Evolutionary conservation across 129 eudicot genomes (phyloP).

Genomic region (Heracleum sosnowskyi): DNA sequence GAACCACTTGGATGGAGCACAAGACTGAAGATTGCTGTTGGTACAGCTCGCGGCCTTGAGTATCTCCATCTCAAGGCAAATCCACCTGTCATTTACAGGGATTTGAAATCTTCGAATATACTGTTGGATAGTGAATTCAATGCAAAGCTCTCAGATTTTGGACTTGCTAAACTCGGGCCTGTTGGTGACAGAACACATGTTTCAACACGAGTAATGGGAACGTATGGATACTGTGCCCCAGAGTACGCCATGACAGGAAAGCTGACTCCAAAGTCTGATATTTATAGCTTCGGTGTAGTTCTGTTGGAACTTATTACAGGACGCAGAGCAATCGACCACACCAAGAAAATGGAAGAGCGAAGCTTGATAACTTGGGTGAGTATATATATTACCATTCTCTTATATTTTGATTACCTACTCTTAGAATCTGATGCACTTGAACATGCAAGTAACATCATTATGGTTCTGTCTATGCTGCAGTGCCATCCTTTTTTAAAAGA

Average conservation of each 20-base stretch:
- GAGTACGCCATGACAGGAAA: slow-evolving; percentile 86
- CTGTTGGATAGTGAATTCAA: slow-evolving; percentile 71
- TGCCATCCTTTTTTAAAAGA: slow-evolving; percentile 55
- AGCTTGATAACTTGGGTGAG: slow-evolving; percentile 69
- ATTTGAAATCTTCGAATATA: slow-evolving; percentile 84
- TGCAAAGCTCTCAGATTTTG: slow-evolving; percentile 79
- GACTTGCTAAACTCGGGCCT: slow-evolving; percentile 91
- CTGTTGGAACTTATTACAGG: slow-evolving; percentile 75
- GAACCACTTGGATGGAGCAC: slow-evolving; percentile 71
- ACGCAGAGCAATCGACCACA: slow-evolving; percentile 62
- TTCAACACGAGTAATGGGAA: slow-evolving; percentile 91
- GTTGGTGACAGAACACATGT: slow-evolving; percentile 88
- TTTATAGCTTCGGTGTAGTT: slow-evolving; percentile 92
- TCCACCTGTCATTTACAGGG: slow-evolving; percentile 87
- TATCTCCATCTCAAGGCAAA: slow-evolving; percentile 72
- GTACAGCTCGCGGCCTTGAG: slow-evolving; percentile 80
- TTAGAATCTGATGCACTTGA: neutral
- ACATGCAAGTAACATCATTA: neutral
- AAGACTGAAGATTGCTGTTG: slow-evolving; percentile 71
- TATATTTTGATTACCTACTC: neutral
- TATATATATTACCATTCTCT: slow-evolving; percentile 5
- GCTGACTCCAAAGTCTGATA: slow-evolving; percentile 73
- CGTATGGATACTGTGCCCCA: slow-evolving; percentile 93
- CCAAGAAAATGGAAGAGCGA: slow-evolving; percentile 50
- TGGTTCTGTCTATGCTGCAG: slow-evolving; percentile 20